A percentile compares a stretch with the other conserved stretches of the same genome.
phyloP scores from a whole-genome alignment of 768 basidiomycete species.

The Naganishia antarctica region DNA sequence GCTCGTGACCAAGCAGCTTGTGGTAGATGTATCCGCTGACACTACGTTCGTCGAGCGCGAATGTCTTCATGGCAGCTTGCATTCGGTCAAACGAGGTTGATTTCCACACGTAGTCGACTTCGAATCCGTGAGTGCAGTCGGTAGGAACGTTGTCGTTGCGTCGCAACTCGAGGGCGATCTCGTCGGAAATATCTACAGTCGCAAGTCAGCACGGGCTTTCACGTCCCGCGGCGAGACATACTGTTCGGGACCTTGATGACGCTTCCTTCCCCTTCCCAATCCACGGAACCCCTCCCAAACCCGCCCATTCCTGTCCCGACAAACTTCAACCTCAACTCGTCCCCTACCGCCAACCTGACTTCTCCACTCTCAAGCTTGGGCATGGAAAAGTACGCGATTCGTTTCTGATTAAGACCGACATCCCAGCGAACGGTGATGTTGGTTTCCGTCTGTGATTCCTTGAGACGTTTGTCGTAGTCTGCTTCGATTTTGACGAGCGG shows the following conservation, averaged over 20 bases:
- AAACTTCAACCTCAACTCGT: constrained; percentile 86
- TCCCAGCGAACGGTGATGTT: constrained; percentile 97
- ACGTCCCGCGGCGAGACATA: constrained; percentile 51
- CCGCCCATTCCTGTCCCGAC: constrained; percentile 45
- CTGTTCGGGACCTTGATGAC: constrained; percentile 99
- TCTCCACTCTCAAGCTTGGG: constrained; percentile 98
- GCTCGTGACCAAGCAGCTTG: constrained; percentile 94
- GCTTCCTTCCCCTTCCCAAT: constrained; percentile 96
- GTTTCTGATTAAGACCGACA: constrained; percentile 94
- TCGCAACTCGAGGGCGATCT: constrained; percentile 88
- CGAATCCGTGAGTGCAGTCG: constrained; percentile 89
- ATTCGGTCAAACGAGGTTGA: constrained; percentile 98
- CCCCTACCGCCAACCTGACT: constrained; percentile 91
- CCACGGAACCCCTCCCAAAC: constrained; percentile 53
- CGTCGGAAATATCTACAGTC: constrained; percentile 85
- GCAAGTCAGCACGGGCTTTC: background rate
- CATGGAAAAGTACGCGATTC: constrained; percentile 94
- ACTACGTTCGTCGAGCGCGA: constrained; percentile 98
- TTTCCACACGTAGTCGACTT: constrained; percentile 99
- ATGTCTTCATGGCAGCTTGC: constrained; percentile 99
- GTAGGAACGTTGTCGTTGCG: constrained; percentile 86
- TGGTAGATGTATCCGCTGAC: constrained; percentile 99
- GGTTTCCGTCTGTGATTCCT: constrained; percentile 97
- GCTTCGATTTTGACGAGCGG: constrained; percentile 99
- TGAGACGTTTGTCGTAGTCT: constrained; percentile 94